Evolutionary conservation across 2,329 filamentous ascomycete species (phyloP), one percentile per base, ranked within the genome.

Genomic region (Septoria petroselini): DNA sequence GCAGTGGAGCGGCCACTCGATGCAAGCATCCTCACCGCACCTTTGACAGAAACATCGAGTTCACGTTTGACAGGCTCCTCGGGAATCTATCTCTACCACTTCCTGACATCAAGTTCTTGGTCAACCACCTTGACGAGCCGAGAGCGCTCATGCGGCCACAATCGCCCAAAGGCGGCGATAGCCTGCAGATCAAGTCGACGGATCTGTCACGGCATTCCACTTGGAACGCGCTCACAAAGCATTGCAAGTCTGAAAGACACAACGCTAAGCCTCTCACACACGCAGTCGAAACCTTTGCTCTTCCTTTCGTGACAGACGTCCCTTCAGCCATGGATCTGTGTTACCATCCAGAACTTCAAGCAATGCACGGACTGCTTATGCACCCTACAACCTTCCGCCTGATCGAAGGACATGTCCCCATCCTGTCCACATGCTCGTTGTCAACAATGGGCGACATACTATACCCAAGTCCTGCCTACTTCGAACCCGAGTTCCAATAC

Each of bases 111-210:
- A 63, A 62, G 7, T 71, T 78, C 21, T 64, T 77, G 0, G 61
- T 77, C 9, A 79, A 77, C 35, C 69, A 72, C 31, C 62, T 78
- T 3, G 75, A 79, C 42, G 75, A 79, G 53, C 74, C 76, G 1
- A 62, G 69, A 3, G 69, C 75, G 2, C 8, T 77, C 61, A 1
- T 67, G 60, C 34, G 17, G 15, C n/a, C 42, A n/a, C 14, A 15
- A n/a, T 37, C 46, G 18, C 38, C 7, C 2, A 9, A 14, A 11
- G 15, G 14, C n/a, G 35, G 18, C 15, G 29, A 18, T 35, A 9
- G 15, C 12, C 15, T 9, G 6, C 12, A 27, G 18, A 23, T 8
- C 12, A 27, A 40, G 2, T 39, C 27, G 23, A 47, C 23, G 7
- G 25, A 47, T 19, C 15, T 31, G 18, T 47, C 44, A 3, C 44